Conservation (phyloP, 108 stramenopile genomes). For the Skeletonema marinoi region DNA sequence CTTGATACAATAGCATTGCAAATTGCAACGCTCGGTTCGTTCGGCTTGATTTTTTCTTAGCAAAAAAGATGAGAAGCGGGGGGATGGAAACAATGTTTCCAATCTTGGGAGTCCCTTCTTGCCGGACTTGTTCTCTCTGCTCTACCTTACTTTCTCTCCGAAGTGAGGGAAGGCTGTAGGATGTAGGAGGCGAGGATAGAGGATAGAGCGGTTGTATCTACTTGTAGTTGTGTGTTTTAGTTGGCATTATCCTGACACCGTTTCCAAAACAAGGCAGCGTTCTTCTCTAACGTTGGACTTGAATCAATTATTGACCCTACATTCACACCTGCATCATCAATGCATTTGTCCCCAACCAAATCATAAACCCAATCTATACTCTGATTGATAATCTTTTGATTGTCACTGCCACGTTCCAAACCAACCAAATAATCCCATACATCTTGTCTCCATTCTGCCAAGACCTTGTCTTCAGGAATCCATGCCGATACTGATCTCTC, state of each 20-base stretch:
- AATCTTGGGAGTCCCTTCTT: too few species aligned
- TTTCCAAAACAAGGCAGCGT: slow-evolving; percentile 36
- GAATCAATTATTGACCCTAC: slow-evolving; percentile 40
- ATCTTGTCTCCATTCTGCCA: slow-evolving; percentile 44
- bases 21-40: too few species aligned
- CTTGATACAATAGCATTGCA: too few species aligned
- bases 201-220: too few species aligned
- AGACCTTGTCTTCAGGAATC: slow-evolving; percentile 40
- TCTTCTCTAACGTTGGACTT: slow-evolving; percentile 45
- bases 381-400: slow-evolving; percentile 36
- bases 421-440: slow-evolving; percentile 43
- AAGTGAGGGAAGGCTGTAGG: too few species aligned
- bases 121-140: too few species aligned
- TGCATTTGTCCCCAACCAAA: slow-evolving; percentile 47
- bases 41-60: too few species aligned
- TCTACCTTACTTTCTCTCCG: too few species aligned
- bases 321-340: slow-evolving; percentile 40
- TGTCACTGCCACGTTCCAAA: slow-evolving; percentile 34
- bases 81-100: too few species aligned
- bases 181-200: too few species aligned
- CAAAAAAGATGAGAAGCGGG: too few species aligned
- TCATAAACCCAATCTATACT: slow-evolving; percentile 47
- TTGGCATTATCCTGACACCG: slow-evolving; percentile 29
- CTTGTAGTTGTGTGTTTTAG: not conserved
- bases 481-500: slow-evolving; percentile 42